These are phyloP conservation scores for Curvularia sp. DNA, from an alignment of 2,329 filamentous ascomycete species.

Conservation along the genomic window DNA sequence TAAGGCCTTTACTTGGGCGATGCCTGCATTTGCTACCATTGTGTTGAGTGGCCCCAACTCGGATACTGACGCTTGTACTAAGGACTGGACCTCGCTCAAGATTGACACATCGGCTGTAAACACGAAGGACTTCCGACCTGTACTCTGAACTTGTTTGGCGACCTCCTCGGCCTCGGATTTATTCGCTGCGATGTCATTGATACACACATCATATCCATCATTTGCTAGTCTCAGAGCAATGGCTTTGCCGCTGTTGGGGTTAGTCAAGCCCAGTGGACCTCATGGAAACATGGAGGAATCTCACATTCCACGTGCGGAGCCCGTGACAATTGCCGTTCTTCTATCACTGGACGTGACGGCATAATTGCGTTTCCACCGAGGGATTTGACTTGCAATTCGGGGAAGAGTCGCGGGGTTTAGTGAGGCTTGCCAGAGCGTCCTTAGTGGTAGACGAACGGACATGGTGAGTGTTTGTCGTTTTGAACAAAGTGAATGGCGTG, in stretches of 20 bases:
- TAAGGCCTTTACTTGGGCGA: conserved; percentile 64
- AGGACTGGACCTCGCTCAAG: conserved; percentile 58
- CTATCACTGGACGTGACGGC: conserved; percentile 29
- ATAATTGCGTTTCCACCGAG: conserved; percentile 37
- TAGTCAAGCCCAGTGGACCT: conserved; percentile 1
- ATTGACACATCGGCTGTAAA: conserved; percentile 69
- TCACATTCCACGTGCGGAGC: conserved; percentile 51
- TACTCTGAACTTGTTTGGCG: conserved; percentile 60
- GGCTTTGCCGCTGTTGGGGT: conserved; percentile 61
- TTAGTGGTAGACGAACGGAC: conserved; percentile 32
- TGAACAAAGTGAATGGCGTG: neutral
- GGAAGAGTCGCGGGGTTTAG: conserved; percentile 20
- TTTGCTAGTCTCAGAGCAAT: conserved; percentile 69
- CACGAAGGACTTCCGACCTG: conserved; percentile 62
- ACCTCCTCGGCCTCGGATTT: conserved; percentile 60
- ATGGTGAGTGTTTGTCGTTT: conserved; percentile 19
- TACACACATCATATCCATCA: conserved; percentile 71
- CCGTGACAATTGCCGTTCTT: conserved; percentile 50
- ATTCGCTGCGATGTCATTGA: conserved; percentile 68
- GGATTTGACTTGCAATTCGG: conserved; percentile 22
- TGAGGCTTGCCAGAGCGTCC: conserved; percentile 32
- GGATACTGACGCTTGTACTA: conserved; percentile 62
- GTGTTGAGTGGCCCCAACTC: conserved; percentile 62
- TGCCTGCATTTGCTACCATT: conserved; percentile 69
- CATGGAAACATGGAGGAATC: neutral